Evolutionary conservation across 148 eudicot species (phyloP).

Genomic region (Camellia lanceoleosa): DNA sequence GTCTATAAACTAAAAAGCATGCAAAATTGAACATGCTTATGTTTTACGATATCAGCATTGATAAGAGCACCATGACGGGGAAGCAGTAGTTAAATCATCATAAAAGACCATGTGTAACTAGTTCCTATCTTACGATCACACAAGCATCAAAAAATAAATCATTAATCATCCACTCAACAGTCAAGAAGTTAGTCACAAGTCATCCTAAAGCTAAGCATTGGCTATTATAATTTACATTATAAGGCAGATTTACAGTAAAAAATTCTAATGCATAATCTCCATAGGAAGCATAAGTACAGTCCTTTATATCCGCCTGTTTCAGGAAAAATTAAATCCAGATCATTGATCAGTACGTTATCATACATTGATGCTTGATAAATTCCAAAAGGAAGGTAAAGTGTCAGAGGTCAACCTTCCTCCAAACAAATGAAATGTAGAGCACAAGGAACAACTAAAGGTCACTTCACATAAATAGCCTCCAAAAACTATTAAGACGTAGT

Average conservation of each 20-base stretch:
- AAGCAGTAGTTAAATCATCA: background rate
- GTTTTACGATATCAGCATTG: background rate
- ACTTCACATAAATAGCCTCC: background rate
- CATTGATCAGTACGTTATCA: background rate
- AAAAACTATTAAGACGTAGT: background rate
- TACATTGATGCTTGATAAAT: background rate
- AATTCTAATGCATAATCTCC: background rate
- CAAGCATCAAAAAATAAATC: background rate
- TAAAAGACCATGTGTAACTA: background rate
- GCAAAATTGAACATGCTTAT: background rate
- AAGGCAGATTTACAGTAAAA: background rate
- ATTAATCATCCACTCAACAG: background rate
- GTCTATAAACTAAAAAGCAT: constrained; percentile 2
- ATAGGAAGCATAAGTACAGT: background rate
- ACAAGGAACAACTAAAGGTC: background rate
- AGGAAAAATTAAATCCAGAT: background rate
- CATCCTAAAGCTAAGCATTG: background rate
- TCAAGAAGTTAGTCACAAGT: background rate
- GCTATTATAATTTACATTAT: background rate
- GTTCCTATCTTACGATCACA: background rate
- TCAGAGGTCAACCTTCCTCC: background rate
- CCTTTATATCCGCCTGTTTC: background rate
- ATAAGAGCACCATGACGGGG: background rate
- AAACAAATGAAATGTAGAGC: background rate
- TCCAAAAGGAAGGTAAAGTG: background rate